Evolutionary conservation across 2,329 filamentous ascomycete species (phyloP).

Genomic region (Sporothrix pallida): DNA sequence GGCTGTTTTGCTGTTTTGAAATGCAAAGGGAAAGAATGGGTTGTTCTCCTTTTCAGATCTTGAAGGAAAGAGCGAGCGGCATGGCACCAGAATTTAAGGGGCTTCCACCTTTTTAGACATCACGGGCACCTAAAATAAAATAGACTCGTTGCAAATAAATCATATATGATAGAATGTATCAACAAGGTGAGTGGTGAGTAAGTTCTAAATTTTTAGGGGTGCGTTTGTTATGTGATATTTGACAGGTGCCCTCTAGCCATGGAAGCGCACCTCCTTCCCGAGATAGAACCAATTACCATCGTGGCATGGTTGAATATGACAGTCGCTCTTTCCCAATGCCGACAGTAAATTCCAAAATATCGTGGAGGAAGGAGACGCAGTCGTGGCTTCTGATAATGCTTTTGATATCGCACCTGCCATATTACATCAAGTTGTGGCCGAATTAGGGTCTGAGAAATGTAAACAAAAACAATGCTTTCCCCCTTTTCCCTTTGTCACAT

Average conservation of each 20-base stretch:
- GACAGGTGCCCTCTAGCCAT: background rate
- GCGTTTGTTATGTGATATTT: background rate
- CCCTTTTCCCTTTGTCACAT: background rate
- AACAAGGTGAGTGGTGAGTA: too few relatives aligned
- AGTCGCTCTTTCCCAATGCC: background rate
- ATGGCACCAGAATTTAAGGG: background rate
- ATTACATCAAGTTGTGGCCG: background rate
- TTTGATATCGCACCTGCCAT: background rate
- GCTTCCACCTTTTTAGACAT: background rate
- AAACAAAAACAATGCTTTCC: background rate
- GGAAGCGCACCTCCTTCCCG: background rate
- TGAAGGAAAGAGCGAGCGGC: background rate
- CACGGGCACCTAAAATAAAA: background rate
- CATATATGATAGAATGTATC: background rate
- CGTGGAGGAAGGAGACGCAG: background rate
- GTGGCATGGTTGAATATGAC: background rate
- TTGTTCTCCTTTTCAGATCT: too few relatives aligned
- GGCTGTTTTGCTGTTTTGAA: too few relatives aligned
- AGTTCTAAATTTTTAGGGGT: background rate
- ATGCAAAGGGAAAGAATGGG: too few relatives aligned
- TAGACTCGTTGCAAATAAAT: slow-evolving; percentile 1
- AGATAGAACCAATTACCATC: background rate
- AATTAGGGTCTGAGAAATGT: background rate
- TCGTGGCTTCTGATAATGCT: background rate
- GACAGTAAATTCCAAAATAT: background rate